Evolutionary conservation across 805 yeast species (phyloP).

Genomic region (Saturnispora dispora): DNA sequence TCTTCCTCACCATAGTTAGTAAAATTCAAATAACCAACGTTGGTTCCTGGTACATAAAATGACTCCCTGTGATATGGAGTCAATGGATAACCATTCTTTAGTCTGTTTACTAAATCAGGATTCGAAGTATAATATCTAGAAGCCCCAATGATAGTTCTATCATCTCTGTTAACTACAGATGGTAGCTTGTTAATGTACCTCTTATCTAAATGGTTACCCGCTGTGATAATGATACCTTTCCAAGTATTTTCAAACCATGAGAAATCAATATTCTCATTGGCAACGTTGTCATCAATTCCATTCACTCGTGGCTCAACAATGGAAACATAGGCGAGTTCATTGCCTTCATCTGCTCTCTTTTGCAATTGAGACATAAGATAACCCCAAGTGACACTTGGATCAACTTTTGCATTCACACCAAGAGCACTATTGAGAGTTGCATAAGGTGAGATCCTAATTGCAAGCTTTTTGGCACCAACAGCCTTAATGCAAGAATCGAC

Average conservation of each 20-base stretch:
- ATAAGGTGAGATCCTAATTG: conserved; percentile 43
- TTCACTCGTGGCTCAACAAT: conserved; percentile 68
- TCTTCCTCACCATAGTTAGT: conserved; percentile 8
- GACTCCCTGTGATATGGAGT: conserved; percentile 31
- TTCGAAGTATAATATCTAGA: conserved; percentile 34
- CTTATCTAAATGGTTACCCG: conserved; percentile 8
- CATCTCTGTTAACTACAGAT: conserved; percentile 21
- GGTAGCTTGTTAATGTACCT: conserved; percentile 14
- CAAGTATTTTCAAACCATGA: background rate
- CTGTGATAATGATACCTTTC: conserved; percentile 13
- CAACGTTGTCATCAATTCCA: background rate
- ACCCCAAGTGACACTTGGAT: conserved; percentile 29
- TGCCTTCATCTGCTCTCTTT: conserved; percentile 23
- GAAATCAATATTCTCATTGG: too few relatives aligned
- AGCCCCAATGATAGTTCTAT: conserved; percentile 35
- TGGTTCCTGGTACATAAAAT: conserved; percentile 26
- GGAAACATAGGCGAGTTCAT: conserved; percentile 19
- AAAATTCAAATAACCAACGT: conserved; percentile 11
- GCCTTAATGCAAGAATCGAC: conserved; percentile 42
- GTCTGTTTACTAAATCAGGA: conserved; percentile 34
- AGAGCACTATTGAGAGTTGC: conserved; percentile 32
- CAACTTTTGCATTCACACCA: conserved; percentile 29
- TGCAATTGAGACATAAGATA: conserved; percentile 32
- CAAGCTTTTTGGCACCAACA: conserved; percentile 43
- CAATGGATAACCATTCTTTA: conserved; percentile 28